Evolutionary conservation across 1,284 basidiomycete genomes (phyloP).

Genomic region (Sanguinoderma infundibulare): DNA sequence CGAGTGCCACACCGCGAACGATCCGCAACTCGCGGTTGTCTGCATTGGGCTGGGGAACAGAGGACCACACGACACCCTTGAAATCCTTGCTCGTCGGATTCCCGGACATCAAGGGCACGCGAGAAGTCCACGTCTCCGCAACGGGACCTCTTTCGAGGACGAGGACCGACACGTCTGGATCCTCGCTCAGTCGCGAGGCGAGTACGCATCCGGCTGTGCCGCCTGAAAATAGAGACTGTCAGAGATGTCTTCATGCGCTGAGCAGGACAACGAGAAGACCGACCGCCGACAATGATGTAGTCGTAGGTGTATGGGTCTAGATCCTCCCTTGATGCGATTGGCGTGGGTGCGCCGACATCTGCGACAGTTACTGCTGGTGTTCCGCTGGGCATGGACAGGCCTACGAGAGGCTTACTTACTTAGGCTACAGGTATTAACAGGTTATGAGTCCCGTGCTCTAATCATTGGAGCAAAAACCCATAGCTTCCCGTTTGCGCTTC

Average conservation of each 20-base stretch:
- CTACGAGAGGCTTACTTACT: too few species aligned
- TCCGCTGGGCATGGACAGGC: too few species aligned
- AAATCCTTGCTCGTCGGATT: slow-evolving; percentile 22
- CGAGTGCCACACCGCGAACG: slow-evolving; percentile 44
- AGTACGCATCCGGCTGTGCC: slow-evolving; percentile 42
- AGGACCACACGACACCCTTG: slow-evolving; percentile 14
- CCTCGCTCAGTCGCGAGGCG: slow-evolving; percentile 37
- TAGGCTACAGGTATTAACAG: too few species aligned
- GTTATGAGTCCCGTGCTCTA: too few species aligned
- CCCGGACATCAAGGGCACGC: slow-evolving; percentile 40
- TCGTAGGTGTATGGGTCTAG: slow-evolving; percentile 21
- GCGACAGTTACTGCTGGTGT: neutral
- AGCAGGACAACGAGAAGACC: neutral
- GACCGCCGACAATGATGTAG: slow-evolving; percentile 30
- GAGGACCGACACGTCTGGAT: slow-evolving; percentile 32
- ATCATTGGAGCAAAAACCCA: too few species aligned
- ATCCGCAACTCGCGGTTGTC: slow-evolving; percentile 28
- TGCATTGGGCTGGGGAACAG: slow-evolving; percentile 17
- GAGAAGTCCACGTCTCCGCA: slow-evolving; percentile 38
- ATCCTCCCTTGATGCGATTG: neutral
- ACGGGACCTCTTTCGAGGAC: slow-evolving; percentile 40
- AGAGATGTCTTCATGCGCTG: neutral
- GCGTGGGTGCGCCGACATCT: slow-evolving; percentile 6
- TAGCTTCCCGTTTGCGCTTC: too few species aligned
- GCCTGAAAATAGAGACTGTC: slow-evolving; percentile 18